phyloP scores from a whole-genome alignment of 2,329 filamentous ascomycete species.

The Hortaea werneckii region DNA sequence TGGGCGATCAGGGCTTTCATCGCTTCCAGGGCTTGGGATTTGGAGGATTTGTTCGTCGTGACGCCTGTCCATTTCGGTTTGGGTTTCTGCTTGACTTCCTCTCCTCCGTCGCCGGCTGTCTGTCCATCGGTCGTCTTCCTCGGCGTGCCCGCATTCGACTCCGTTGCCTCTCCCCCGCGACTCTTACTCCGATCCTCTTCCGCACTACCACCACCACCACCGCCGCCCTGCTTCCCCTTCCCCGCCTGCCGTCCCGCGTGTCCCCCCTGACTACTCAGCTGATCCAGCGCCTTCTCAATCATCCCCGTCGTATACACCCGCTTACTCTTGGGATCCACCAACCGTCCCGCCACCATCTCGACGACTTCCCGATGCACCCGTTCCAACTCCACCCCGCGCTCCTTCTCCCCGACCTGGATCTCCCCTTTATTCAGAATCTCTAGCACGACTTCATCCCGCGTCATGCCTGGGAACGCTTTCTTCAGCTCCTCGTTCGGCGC shows the following conservation, averaged over 20 bases:
- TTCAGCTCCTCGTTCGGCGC: constrained; percentile 79
- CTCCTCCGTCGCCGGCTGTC: constrained; percentile 8
- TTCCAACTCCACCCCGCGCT: constrained; percentile 80
- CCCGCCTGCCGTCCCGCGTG: constrained; percentile 25
- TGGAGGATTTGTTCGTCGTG: constrained; percentile 59
- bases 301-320: constrained; percentile 91
- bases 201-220: constrained; percentile 17
- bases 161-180: constrained; percentile 15
- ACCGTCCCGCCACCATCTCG: constrained; percentile 78
- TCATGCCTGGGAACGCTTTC: constrained; percentile 77
- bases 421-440: constrained; percentile 93
- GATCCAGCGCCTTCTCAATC: constrained; percentile 95
- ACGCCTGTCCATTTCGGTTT: constrained; percentile 41
- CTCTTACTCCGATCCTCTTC: constrained; percentile 21
- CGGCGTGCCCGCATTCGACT: constrained; percentile 17
- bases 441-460: constrained; percentile 73
- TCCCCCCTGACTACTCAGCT: constrained; percentile 57
- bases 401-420: constrained; percentile 91
- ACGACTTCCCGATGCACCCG: constrained; percentile 86
- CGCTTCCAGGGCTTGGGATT: constrained; percentile 87
- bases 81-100: constrained; percentile 16
- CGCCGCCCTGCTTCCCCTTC: constrained; percentile 13
- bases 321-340: constrained; percentile 89
- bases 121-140: constrained; percentile 14
- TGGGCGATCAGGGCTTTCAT: constrained; percentile 92